Base-by-base conservation (phyloP, 2,329 filamentous ascomycete genomes). In the Ceratocystis albifundus region DNA sequence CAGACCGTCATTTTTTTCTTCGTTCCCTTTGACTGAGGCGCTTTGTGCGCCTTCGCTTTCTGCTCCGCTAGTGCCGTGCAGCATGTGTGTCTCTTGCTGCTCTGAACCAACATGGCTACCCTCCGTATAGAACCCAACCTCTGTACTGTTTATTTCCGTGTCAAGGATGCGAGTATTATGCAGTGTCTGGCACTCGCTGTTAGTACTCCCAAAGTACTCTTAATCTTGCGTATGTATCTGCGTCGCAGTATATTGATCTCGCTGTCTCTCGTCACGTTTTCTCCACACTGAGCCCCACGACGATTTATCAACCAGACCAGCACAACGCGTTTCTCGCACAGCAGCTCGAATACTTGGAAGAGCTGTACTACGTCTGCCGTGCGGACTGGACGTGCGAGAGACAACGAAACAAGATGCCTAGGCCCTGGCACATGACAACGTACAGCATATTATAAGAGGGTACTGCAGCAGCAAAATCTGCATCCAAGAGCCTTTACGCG, bases 1-100 rank as follows among this genome's bases (percentile, higher is more conserved):
- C 76, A n/a, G n/a, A 41, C 46, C 22, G 44, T 28, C 45, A 30
- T 41, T 50, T 7, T 45, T 4, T 45, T 17, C 48, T 59, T 32
- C 30, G 25, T 20, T 41, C 36, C 10, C 36, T 41, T 41, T 41
- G 36, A 41, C 36, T 41, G 25, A 44, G 63, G 30, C 41, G 32
- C 4, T 30, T 64, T 22, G 25, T 48, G 41, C 57, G 22, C 28
- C 20, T 53, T 55, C 30, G 32, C 25, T 65, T 41, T 28, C n/a
- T 32, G 22, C 17, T 17, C 17, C 41, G 25, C 30, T 30, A 25
- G 32, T 45, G 61, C 30, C 36, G 20, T 62, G 36, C 61, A 44
- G 20, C n/a, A 45, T 62, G 61, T 41, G 36, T 25, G 25, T 44
- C 12, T 32, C 30, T 41, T 59, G 12, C 17, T 36, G 25, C 25